Evolutionary conservation across 306 rosid species (phyloP), one percentile per base, ranked within the genome.

Genomic region (Hippophae rhamnoides): DNA sequence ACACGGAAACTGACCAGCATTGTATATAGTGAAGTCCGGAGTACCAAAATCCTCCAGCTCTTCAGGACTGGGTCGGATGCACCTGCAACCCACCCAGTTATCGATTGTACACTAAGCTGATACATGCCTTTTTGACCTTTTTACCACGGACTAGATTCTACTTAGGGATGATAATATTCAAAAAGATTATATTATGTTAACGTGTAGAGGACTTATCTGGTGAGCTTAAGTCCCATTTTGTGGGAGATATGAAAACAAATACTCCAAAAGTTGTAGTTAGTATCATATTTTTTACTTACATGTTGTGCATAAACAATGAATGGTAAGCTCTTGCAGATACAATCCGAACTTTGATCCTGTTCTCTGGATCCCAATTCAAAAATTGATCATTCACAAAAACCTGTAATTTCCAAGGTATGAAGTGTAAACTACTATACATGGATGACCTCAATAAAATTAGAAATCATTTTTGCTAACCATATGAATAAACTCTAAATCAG

Each of bases 11-110:
- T 82, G 81, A 18, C 97, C 97, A 8, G 97, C 95, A 59, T 89
- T 86, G 93, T 86, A 89, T 14, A 89, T 89, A 47, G 97, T 89
- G 86, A 89, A 89, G 82, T 89, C 95, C 42, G 97, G 97, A 66
- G 84, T 71, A 56, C 97, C 97, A 7, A 86, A 89, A 67, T 76
- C 58, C 89, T 84, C 95, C 81, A 89, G 82, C 83, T 89, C 97
- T 77, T 86, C 97, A 25, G 77, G 75, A 56, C 71, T 82, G 76
- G 97, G 97, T 40, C 95, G 93, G 73, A 89, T 89, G 31, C 97
- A 89, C 97, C 97, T 89, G 83, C 52, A 60, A 78, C 79, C 85
- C 70, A 82, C 77, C 87, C 81, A 74, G 85, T 86, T 83, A 83
- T 76, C 81, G 66, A 83, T 68, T 78, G 82, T 78, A 74, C 79